Evolutionary conservation across 306 rosid species (phyloP).

Genomic region (Glycine tomentella): DNA sequence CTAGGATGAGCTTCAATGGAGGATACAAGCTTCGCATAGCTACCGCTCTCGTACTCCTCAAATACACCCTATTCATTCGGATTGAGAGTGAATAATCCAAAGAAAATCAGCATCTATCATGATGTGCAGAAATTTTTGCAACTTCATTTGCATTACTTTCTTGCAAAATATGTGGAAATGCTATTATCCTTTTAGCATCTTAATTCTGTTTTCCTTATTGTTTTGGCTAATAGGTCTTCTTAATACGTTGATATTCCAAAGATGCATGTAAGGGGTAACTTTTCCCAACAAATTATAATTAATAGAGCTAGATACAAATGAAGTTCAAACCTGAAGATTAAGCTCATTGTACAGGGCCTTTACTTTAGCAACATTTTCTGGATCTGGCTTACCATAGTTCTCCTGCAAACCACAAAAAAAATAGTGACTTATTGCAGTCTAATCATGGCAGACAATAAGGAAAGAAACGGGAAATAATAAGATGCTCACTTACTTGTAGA

Average conservation of each 20-base stretch:
- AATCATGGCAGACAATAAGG: constrained; percentile 20
- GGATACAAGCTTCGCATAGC: constrained; percentile 66
- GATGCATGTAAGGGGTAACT: no score
- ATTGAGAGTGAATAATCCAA: constrained; percentile 30
- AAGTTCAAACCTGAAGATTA: constrained; percentile 73
- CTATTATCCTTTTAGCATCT: background rate
- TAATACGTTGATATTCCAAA: no score
- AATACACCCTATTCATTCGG: constrained; percentile 62
- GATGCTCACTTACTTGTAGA: constrained; percentile 62
- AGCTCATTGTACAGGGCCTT: constrained; percentile 76
- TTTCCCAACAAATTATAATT: background rate
- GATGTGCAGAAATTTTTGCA: no score
- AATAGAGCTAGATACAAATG: constrained; percentile 1
- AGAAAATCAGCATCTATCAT: constrained; percentile 12
- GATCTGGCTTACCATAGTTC: constrained; percentile 76
- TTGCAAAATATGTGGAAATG: no score
- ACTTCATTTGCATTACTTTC: no score
- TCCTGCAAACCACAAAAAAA: constrained; percentile 60
- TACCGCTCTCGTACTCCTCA: constrained; percentile 73
- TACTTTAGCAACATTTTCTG: constrained; percentile 70
- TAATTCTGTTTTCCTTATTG: background rate
- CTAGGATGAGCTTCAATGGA: constrained; percentile 85
- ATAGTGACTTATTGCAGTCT: constrained; percentile 17
- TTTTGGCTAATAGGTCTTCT: no score
- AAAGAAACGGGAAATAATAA: background rate